Conservation (phyloP, 345 rosid species). For the Eucalyptus rudis region DNA sequence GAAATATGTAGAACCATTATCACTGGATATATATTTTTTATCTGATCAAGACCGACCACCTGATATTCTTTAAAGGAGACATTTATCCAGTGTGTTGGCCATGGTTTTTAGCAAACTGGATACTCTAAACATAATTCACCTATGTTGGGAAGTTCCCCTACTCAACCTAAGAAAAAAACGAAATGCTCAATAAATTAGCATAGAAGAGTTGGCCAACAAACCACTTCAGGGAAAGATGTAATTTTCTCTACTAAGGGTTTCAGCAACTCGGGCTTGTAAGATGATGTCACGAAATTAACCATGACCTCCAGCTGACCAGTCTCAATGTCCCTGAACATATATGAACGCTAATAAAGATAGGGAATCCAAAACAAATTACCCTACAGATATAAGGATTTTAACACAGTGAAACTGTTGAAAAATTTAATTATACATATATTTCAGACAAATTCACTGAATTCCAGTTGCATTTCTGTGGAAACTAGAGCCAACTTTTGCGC, state of each 20-base stretch:
- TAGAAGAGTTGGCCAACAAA: conserved; percentile 11
- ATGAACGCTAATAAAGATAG: not conserved
- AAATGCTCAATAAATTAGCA: not conserved
- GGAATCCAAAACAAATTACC: not conserved
- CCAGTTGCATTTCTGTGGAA: not conserved
- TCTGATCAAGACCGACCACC: not conserved
- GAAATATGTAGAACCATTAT: not conserved
- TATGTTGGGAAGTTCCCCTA: not conserved
- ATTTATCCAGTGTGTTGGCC: not conserved
- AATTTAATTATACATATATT: not conserved
- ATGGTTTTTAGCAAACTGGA: not conserved
- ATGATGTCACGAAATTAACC: conserved; percentile 92
- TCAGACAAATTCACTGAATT: not conserved
- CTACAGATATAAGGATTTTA: not conserved
- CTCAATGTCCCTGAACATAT: conserved; percentile 41
- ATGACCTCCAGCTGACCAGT: conserved; percentile 64
- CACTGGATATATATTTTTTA: not conserved
- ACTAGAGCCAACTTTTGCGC: not conserved
- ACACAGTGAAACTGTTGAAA: not conserved
- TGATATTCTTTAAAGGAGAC: not conserved
- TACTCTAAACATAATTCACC: not conserved
- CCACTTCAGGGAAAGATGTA: conserved; percentile 80
- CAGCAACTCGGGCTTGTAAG: conserved; percentile 77
- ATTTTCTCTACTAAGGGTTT: conserved; percentile 69
- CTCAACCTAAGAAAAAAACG: not conserved